These are phyloP conservation scores for Piloderma croceum DNA, from an alignment of 768 basidiomycete species.

Conservation along the genomic window DNA sequence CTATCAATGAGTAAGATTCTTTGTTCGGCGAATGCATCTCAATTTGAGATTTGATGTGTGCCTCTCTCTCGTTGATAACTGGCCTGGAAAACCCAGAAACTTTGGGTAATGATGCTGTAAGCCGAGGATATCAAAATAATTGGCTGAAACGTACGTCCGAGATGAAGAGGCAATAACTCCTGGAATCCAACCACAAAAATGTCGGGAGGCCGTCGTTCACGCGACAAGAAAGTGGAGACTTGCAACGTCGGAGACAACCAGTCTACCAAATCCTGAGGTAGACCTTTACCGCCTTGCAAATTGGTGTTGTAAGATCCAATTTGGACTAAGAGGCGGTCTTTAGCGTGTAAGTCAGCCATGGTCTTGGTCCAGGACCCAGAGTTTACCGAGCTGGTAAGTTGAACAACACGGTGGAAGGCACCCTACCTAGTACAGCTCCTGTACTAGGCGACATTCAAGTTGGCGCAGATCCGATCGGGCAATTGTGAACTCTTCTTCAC, in stretches of 20 bases:
- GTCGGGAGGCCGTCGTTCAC: constrained; percentile 65
- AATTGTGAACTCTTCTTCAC: no score
- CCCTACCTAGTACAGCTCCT: no score
- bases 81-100: constrained; percentile 72
- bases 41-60: constrained; percentile 70
- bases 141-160: constrained; percentile 59
- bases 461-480: no score
- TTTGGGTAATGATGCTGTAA: constrained; percentile 22
- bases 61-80: constrained; percentile 63
- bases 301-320: constrained; percentile 91
- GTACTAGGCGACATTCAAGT: no score
- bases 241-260: constrained; percentile 85
- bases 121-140: background rate
- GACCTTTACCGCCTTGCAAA: constrained; percentile 65
- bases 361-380: no score
- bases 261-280: constrained; percentile 80
- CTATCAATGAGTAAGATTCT: constrained; percentile 72
- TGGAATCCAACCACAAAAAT: constrained; percentile 91
- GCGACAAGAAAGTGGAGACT: constrained; percentile 66
- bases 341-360: no score
- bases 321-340: constrained; percentile 71
- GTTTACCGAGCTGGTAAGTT: no score
- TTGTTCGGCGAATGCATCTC: constrained; percentile 66
- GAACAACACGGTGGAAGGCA: no score
- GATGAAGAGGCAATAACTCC: constrained; percentile 85